A percentile compares a stretch with the other conserved stretches of the same genome.
These are phyloP conservation scores for Primulina tabacum DNA, from an alignment of 257 asterid species.

Conservation along the genomic window DNA sequence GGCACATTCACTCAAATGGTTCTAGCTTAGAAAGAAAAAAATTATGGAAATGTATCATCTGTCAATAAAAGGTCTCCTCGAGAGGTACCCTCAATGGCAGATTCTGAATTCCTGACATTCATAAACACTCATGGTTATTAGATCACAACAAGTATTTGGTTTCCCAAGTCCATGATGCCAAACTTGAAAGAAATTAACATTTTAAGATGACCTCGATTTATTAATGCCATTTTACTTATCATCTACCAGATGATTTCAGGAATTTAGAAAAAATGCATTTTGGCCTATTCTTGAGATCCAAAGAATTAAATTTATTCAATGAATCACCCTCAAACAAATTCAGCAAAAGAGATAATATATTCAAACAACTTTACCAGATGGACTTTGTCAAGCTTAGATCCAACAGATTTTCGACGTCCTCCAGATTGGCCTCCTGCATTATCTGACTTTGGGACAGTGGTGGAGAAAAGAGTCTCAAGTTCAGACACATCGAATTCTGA, in stretches of 20 bases:
- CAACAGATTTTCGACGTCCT: constrained; percentile 80
- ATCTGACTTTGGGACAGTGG: constrained; percentile 76
- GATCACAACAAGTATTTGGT: not conserved
- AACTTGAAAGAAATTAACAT: constrained; percentile 4
- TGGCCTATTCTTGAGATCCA: not conserved
- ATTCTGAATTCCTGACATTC: too few species aligned
- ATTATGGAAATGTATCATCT: not conserved
- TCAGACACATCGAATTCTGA: constrained; percentile 94
- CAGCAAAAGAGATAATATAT: constrained; percentile 11
- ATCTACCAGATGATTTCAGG: not conserved
- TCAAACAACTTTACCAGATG: constrained; percentile 71
- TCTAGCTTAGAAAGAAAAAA: not conserved
- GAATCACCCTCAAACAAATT: not conserved
- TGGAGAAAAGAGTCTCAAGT: constrained; percentile 92
- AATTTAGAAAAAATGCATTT: not conserved
- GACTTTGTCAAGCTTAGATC: constrained; percentile 80
- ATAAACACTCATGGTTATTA: too few species aligned
- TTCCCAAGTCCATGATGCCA: not conserved
- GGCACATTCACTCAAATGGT: not conserved
- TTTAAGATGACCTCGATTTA: constrained; percentile 15
- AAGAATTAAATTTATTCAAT: not conserved
- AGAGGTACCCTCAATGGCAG: too few species aligned
- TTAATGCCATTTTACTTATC: constrained; percentile 11
- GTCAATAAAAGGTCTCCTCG: too few species aligned
- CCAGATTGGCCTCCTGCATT: constrained; percentile 70